A percentile compares a stretch with the other conserved stretches of the same genome.
Conservation (phyloP, 2,329 filamentous ascomycete genomes). For the Huntiella savannae region DNA sequence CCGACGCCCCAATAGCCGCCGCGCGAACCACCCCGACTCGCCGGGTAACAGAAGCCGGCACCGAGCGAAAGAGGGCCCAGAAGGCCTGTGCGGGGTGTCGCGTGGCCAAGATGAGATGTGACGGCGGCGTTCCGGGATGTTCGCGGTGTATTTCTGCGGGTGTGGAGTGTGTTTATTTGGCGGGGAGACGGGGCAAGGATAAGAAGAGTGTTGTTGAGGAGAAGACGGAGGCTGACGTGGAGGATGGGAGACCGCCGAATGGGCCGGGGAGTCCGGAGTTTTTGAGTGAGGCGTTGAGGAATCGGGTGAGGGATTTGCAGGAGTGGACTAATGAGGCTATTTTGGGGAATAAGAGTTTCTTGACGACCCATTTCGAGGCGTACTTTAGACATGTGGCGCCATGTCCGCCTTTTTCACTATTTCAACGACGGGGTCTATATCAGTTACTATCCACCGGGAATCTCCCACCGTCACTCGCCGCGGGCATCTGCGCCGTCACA, state of each 20-base stretch:
- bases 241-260: neutral
- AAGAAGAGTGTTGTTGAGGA: no score
- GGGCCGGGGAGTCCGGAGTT: conserved; percentile 8
- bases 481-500: conserved; percentile 22
- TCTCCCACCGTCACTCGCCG: conserved; percentile 19
- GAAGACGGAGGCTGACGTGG: no score
- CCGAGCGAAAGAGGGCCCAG: conserved; percentile 23
- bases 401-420: conserved; percentile 22
- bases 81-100: conserved; percentile 25
- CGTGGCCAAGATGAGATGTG: conserved; percentile 25
- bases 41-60: conserved; percentile 25
- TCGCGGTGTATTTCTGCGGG: conserved; percentile 20
- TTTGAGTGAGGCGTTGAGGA: conserved; percentile 7
- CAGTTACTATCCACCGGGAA: conserved; percentile 17
- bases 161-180: conserved; percentile 23
- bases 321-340: neutral
- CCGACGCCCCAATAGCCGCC: conserved; percentile 13
- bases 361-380: conserved; percentile 21
- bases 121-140: conserved; percentile 22
- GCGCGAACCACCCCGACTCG: conserved; percentile 22
- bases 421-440: conserved; percentile 20
- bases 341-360: conserved; percentile 15
- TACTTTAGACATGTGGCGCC: conserved; percentile 22
- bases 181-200: conserved; percentile 17
- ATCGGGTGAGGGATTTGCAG: conserved; percentile 5